Percentiles rank a stretch among this genome's conserved stretches.
Conservation (phyloP, 805 yeast genomes). For the Myxozyma lipomycoides region DNA sequence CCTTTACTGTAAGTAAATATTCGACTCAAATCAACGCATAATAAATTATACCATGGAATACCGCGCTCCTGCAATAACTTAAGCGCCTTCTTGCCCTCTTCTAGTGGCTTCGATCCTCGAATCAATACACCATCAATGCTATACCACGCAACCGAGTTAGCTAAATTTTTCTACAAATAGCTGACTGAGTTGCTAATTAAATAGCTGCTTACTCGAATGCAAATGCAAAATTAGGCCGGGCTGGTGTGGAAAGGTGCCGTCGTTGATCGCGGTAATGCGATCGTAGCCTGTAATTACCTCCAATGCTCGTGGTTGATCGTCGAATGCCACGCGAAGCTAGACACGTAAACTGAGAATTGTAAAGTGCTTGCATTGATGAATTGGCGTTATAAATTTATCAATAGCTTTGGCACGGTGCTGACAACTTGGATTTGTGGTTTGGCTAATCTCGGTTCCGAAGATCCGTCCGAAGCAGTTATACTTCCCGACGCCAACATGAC, state of each 20-base stretch:
- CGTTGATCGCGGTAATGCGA: neutral
- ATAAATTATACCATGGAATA: slow-evolving; percentile 55
- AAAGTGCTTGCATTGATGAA: too few species aligned
- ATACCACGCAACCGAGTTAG: neutral
- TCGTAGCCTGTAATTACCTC: too few species aligned
- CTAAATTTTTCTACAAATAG: neutral
- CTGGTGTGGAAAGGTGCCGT: neutral
- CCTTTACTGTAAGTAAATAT: slow-evolving; percentile 71
- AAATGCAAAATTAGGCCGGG: slow-evolving; percentile 20
- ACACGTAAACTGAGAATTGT: too few species aligned
- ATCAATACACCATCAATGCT: slow-evolving; percentile 82
- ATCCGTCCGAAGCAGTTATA: too few species aligned
- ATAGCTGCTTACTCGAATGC: slow-evolving; percentile 18
- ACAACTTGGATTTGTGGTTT: too few species aligned
- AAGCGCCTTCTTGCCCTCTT: slow-evolving; percentile 60
- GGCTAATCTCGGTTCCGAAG: too few species aligned
- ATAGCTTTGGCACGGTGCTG: too few species aligned
- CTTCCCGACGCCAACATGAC: too few species aligned
- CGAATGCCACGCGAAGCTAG: too few species aligned
- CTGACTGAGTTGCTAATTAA: neutral
- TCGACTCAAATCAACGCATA: slow-evolving; percentile 40
- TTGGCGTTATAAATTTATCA: too few species aligned
- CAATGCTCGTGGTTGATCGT: too few species aligned
- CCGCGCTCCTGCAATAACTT: slow-evolving; percentile 48
- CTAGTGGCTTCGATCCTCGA: slow-evolving; percentile 65